These are phyloP conservation scores for Cytospora paraplurivora DNA, from an alignment of 2,329 filamentous ascomycete genomes.

Conservation along the genomic window DNA sequence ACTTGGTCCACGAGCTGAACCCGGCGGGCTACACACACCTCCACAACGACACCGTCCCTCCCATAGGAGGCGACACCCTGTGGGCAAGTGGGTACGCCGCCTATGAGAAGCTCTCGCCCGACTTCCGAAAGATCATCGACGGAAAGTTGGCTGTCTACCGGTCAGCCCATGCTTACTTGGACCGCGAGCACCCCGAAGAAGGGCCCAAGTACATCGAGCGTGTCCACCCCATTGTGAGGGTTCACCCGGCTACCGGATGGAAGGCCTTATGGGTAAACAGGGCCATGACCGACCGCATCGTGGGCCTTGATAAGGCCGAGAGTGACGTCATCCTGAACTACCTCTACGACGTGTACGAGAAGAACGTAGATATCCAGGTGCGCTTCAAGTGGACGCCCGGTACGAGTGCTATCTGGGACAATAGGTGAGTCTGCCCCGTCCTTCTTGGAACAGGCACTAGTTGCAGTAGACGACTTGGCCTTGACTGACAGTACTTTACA, in stretches of 20 bases:
- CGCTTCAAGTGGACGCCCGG: conserved; percentile 70
- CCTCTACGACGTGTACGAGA: conserved; percentile 68
- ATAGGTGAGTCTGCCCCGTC: conserved; percentile 49
- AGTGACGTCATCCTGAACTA: conserved; percentile 69
- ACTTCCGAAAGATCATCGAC: conserved; percentile 71
- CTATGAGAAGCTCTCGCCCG: conserved; percentile 72
- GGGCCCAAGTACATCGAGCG: conserved; percentile 70
- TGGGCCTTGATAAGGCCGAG: conserved; percentile 69
- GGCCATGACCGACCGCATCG: conserved; percentile 67
- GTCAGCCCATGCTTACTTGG: conserved; percentile 68
- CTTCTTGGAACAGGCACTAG: background rate
- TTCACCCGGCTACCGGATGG: conserved; percentile 74
- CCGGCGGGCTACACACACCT: conserved; percentile 71
- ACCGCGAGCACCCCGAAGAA: conserved; percentile 60
- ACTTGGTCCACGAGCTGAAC: conserved; percentile 71
- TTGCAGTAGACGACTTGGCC: background rate
- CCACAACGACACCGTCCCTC: conserved; percentile 68
- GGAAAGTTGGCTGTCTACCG: conserved; percentile 65
- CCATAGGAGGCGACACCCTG: conserved; percentile 68
- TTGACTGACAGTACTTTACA: conserved; percentile 32
- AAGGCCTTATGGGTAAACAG: conserved; percentile 74
- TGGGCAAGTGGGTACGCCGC: conserved; percentile 73
- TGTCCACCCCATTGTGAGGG: conserved; percentile 67
- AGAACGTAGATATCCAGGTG: conserved; percentile 71
- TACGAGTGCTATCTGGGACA: conserved; percentile 72